Evolutionary conservation across 106 monocot species (phyloP).

Genomic region (Amphibolis antarctica): DNA sequence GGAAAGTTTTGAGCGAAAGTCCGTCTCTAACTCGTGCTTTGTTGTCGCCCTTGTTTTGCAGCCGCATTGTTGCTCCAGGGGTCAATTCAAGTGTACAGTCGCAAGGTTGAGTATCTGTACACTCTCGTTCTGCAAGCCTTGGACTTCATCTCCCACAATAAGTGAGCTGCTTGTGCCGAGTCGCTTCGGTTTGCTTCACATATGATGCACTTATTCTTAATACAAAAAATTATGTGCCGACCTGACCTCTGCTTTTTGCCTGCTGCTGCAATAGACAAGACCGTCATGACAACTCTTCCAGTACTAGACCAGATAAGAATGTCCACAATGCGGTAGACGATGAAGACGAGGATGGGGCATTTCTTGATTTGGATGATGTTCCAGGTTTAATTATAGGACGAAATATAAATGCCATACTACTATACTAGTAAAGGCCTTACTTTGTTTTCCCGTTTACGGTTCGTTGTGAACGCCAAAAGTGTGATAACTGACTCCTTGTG

Average conservation of each 20-base stretch:
- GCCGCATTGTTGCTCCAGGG: slow-evolving; percentile 87
- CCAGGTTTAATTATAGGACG: slow-evolving; percentile 50
- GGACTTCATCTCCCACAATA: slow-evolving; percentile 77
- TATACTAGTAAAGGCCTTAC: background rate
- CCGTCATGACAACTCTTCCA: slow-evolving; percentile 35
- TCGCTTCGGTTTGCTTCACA: too few species aligned
- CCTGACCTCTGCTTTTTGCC: background rate
- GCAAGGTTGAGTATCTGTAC: slow-evolving; percentile 89
- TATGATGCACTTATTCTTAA: too few species aligned
- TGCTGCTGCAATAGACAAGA: slow-evolving; percentile 33
- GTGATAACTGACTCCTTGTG: background rate
- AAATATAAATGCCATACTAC: too few species aligned
- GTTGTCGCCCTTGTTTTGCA: slow-evolving; percentile 14
- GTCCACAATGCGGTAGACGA: slow-evolving; percentile 13
- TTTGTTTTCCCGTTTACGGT: background rate
- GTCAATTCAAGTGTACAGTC: slow-evolving; percentile 85
- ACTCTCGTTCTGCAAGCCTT: slow-evolving; percentile 66
- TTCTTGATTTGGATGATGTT: slow-evolving; percentile 77
- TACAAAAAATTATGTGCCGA: too few species aligned
- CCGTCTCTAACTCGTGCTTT: too few species aligned
- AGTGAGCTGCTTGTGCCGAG: slow-evolving; percentile 15
- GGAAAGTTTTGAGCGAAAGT: too few species aligned
- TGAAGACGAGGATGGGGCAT: slow-evolving; percentile 44
- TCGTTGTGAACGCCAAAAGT: background rate
- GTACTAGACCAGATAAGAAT: slow-evolving; percentile 24